phyloP scores from a whole-genome alignment of 768 basidiomycete genomes.

The Phylloporus arenicola region DNA sequence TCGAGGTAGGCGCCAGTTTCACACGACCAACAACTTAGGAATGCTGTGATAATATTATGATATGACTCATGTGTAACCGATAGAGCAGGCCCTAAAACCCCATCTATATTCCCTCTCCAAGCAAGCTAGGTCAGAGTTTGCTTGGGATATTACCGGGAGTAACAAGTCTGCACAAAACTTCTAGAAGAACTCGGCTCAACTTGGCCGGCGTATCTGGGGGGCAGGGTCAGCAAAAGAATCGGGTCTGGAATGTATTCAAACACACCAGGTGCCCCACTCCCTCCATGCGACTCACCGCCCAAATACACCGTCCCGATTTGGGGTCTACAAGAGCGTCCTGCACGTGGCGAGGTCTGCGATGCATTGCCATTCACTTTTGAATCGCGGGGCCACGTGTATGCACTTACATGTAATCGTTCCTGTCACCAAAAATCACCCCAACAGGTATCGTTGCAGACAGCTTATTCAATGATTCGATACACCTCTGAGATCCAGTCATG shows the following conservation, averaged over 20 bases:
- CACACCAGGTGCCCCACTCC: slow-evolving; percentile 32
- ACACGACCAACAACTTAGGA: neutral
- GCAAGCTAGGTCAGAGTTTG: slow-evolving; percentile 14
- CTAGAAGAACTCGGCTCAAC: slow-evolving; percentile 23
- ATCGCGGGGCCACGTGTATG: neutral
- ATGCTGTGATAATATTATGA: neutral
- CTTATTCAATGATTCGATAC: slow-evolving; percentile 43
- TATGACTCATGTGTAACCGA: neutral
- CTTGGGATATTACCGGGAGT: neutral
- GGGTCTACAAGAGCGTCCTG: slow-evolving; percentile 31
- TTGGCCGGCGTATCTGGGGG: slow-evolving; percentile 24
- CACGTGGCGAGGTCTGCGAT: slow-evolving; percentile 24
- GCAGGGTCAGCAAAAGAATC: neutral
- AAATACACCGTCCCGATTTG: slow-evolving; percentile 20
- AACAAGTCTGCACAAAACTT: slow-evolving; percentile 14
- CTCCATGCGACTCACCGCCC: slow-evolving; percentile 19
- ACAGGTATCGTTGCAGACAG: slow-evolving; percentile 39
- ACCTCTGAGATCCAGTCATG: slow-evolving; percentile 46
- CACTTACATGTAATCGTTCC: slow-evolving; percentile 50
- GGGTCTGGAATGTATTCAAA: neutral
- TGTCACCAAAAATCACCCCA: slow-evolving; percentile 48
- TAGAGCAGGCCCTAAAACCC: neutral
- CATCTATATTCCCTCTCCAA: neutral
- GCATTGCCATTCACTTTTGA: neutral
- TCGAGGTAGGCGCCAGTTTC: neutral